phyloP scores from a whole-genome alignment of 345 rosid species.

The Psidium guajava region DNA sequence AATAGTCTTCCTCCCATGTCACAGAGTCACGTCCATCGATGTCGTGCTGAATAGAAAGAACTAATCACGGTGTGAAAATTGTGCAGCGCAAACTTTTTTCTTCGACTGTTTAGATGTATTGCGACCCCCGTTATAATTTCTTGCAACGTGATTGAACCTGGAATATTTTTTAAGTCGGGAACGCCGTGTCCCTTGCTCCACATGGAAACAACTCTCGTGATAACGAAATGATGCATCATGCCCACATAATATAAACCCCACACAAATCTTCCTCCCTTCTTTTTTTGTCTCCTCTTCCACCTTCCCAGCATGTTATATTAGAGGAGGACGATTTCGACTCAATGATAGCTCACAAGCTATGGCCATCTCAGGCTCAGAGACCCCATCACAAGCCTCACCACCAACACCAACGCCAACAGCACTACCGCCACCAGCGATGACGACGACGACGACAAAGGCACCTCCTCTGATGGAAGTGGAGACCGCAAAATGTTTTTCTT shows the following conservation, averaged over 20 bases:
- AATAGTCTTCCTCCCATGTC: not conserved
- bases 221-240: not conserved
- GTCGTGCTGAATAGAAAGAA: not conserved
- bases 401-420: not conserved
- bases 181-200: not conserved
- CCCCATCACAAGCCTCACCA: not conserved
- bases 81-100: not conserved
- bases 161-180: not conserved
- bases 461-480: constrained; percentile 20
- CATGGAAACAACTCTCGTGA: not conserved
- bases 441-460: not conserved
- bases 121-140: not conserved
- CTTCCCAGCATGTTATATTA: not conserved
- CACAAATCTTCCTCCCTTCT: not conserved
- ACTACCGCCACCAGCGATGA: too few relatives aligned
- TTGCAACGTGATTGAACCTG: not conserved
- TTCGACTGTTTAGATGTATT: not conserved
- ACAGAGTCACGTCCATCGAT: not conserved
- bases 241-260: not conserved
- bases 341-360: not conserved
- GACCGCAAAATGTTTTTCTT: constrained; percentile 40
- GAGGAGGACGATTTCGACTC: not conserved
- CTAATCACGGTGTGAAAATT: not conserved
- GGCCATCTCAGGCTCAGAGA: constrained; percentile 2
- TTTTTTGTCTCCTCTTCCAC: not conserved